Evolutionary conservation across 257 asterid species (phyloP).

Genomic region (Capsicum rhomboideum): DNA sequence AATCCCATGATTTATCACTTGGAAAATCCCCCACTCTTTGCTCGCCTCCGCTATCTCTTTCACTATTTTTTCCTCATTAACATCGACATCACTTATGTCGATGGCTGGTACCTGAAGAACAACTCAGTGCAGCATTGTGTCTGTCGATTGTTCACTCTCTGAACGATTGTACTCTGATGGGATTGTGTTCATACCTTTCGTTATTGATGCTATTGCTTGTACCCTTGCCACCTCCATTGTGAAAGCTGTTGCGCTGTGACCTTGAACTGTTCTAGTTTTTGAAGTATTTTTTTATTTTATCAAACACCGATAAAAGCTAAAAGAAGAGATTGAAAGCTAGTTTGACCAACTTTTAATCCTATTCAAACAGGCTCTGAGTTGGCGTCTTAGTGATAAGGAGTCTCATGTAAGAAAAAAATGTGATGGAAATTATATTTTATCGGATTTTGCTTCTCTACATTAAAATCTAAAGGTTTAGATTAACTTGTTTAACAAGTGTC

Average conservation of each 20-base stretch:
- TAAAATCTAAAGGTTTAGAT: too few relatives aligned
- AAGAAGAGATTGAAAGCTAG: too few relatives aligned
- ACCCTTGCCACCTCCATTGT: slow-evolving; percentile 26
- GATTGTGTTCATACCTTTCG: slow-evolving; percentile 11
- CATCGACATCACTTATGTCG: slow-evolving; percentile 1
- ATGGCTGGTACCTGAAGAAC: slow-evolving; percentile 24
- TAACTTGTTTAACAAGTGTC: too few relatives aligned
- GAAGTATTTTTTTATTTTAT: too few relatives aligned
- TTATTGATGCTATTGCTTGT: slow-evolving; percentile 15
- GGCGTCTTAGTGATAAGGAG: too few relatives aligned
- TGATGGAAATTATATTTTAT: too few relatives aligned
- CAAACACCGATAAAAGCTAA: too few relatives aligned
- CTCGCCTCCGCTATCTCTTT: slow-evolving; percentile 12
- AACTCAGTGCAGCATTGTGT: slow-evolving; percentile 20
- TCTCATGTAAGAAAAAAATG: too few relatives aligned
- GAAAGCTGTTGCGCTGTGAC: not conserved
- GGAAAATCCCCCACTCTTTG: slow-evolving; percentile 32
- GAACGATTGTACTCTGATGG: slow-evolving; percentile 23
- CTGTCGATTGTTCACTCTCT: slow-evolving; percentile 27
- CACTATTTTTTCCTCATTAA: slow-evolving; percentile 1
- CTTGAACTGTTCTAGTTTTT: not conserved
- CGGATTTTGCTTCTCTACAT: too few relatives aligned
- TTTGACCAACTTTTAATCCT: too few relatives aligned
- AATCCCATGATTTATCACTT: slow-evolving; percentile 30
- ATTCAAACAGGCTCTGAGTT: too few relatives aligned